Base-by-base conservation (phyloP, 768 basidiomycete genomes). In the Auricularia sp. region DNA sequence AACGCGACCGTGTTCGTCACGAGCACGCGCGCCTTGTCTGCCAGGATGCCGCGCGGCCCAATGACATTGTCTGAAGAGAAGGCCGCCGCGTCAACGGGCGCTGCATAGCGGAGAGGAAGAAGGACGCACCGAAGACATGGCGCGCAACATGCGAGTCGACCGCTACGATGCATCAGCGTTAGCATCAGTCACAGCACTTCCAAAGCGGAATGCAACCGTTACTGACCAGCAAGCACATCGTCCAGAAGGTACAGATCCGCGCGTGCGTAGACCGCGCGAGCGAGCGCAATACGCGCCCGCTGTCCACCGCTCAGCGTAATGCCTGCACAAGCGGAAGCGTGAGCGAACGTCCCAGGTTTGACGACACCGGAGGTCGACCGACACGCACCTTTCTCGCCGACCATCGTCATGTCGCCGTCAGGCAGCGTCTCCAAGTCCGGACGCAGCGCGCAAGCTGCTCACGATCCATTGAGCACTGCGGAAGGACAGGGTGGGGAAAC, bases 231-330 rank as follows among this genome's bases (percentile, higher is more conserved):
- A 42, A 98, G 80, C 51, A 93, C 93, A 67, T 98, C 95, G 68
- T 98, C 96, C 4, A 98, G 79, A 1, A 98, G 81, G 60, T 89
- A 93, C 83, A 97, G 73, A 73, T 98, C 95, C 1, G 94, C 93
- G 56, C 94, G 83, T 3, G 93, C 87, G 74, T 98, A 98, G 0
- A 96, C 90, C 2, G 91, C 92, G 36, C 94, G 80, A 5, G 96
- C 96, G 8, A 97, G 78, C 14, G 88, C 83, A 6, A 95, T 81
- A 35, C 92, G 85, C 62, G 92, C 90, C 16, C 89, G 84, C 72
- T 94, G 90, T 0, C 93, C 93, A 43, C 93, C 91, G 68, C 87
- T 89, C 3, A 66, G 51, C 61, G 47, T n/a, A 64, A 42, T n/a
- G 72, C 80, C 47, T 72, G 87, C 85, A 61, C 21, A 18, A 51